Conservation (phyloP, 257 asterid genomes). For the Solanum bulbocastanum region DNA sequence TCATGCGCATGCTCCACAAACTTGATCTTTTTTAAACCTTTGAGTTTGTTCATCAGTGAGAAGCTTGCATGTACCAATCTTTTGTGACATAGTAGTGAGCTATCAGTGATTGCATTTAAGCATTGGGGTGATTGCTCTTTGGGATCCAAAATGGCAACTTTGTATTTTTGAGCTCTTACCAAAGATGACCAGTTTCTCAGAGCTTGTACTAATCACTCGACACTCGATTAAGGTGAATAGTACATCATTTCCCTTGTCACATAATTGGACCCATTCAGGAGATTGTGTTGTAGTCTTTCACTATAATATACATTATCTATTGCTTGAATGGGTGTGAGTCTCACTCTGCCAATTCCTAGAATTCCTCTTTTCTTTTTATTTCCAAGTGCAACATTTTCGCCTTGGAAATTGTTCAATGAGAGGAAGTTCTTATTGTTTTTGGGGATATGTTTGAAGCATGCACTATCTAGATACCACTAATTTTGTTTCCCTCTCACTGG, state of each 20-base stretch:
- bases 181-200: not conserved
- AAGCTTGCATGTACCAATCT: not conserved
- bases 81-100: not conserved
- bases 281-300: not conserved
- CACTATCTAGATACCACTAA: not conserved
- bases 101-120: not conserved
- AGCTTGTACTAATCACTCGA: not conserved
- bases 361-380: no score
- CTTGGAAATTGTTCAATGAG: not conserved
- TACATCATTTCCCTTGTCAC: not conserved
- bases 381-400: not conserved
- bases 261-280: not conserved
- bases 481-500: not conserved
- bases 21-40: not conserved
- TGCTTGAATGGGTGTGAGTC: not conserved
- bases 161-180: not conserved
- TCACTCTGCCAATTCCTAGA: not conserved
- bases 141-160: not conserved
- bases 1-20: not conserved
- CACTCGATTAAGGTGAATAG: not conserved
- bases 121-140: not conserved
- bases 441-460: not conserved
- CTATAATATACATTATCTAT: not conserved
- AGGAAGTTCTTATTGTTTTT: not conserved
- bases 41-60: not conserved